Evolutionary conservation across 345 rosid genomes (phyloP), one percentile per base, ranked within the genome.

Genomic region (Raphanus raphanistrum): DNA sequence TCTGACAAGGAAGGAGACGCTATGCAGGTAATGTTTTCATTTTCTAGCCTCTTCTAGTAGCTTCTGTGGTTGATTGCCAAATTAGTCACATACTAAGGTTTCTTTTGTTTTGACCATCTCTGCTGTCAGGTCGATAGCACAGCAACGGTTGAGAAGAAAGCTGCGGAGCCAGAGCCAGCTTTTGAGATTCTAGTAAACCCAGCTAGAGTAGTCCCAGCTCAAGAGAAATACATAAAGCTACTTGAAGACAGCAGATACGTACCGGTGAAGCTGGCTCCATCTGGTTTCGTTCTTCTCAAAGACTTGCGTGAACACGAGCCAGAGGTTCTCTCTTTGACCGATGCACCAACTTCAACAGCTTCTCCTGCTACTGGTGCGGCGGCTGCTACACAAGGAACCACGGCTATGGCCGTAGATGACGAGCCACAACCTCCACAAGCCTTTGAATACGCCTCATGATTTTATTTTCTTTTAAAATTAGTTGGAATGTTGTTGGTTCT

Each of bases 351-450:
- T 35, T 86, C 97, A 17, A 78, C 90, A 6, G 78, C 86, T 57
- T 86, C 97, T 7, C 78, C 90, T 43, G 84, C 97, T 4, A 77
- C 83, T 26, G 94, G 88, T 45, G 69, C 91, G 50, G 83, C 91
- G 6, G 80, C 70, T 0, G 43, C 79, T 36, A 32, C 89, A 78
- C 94, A 88, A 76, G 84, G 88, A 59, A 80, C 96, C 36, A 63
- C 82, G 0, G 87, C 98, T 67, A 90, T 95, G 97, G 88, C 96
- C 0, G 96, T 93, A 66, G 98, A 93, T 25, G 98, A 96, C 62
- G 99, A 96, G 81, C 98, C 98, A 27, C 96, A 89, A 73, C 99
- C 99, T 3, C 99, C 99, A 60, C 96, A 90, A 76, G 88, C 98
- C 43, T 95, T 95, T 6, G 99, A 95, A 80, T 95, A 88, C 84